These are phyloP conservation scores for Termitomyces sp. DNA, from an alignment of 768 basidiomycete genomes.

Conservation along the genomic window DNA sequence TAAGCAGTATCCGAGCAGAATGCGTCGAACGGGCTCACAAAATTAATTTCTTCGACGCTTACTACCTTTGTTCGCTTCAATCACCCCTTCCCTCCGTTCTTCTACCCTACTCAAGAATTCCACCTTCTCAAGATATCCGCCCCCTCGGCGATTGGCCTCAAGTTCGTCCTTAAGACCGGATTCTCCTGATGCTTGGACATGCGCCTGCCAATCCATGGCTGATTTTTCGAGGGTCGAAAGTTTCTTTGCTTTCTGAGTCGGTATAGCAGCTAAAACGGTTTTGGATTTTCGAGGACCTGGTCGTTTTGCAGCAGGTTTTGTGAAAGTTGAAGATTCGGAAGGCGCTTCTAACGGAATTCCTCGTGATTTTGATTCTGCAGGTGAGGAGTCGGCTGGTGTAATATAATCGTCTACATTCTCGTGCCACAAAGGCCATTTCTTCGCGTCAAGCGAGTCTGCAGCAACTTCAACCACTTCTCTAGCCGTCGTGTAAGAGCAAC, in stretches of 20 bases:
- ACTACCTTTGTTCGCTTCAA: slow-evolving; percentile 49
- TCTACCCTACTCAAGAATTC: slow-evolving; percentile 78
- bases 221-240: slow-evolving; percentile 83
- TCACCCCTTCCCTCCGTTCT: slow-evolving; percentile 58
- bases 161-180: slow-evolving; percentile 59
- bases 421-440: slow-evolving; percentile 62
- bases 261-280: slow-evolving; percentile 47
- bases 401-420: slow-evolving; percentile 8
- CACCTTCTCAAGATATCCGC: slow-evolving; percentile 81
- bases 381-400: slow-evolving; percentile 2
- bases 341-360: background rate
- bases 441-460: slow-evolving; percentile 70
- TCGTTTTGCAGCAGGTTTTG: slow-evolving; percentile 31
- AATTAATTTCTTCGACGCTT: slow-evolving; percentile 40
- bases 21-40: background rate
- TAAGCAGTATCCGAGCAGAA: background rate
- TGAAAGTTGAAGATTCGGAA: slow-evolving; percentile 7
- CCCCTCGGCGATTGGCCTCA: slow-evolving; percentile 65
- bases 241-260: slow-evolving; percentile 61
- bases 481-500: slow-evolving; percentile 8
- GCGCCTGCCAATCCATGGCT: slow-evolving; percentile 78
- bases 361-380: background rate
- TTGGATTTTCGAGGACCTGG: slow-evolving; percentile 68
- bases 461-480: slow-evolving; percentile 74
- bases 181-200: slow-evolving; percentile 40